Evolutionary conservation across 1,284 basidiomycete species (phyloP).

Genomic region (Apiotrichum gracile): DNA sequence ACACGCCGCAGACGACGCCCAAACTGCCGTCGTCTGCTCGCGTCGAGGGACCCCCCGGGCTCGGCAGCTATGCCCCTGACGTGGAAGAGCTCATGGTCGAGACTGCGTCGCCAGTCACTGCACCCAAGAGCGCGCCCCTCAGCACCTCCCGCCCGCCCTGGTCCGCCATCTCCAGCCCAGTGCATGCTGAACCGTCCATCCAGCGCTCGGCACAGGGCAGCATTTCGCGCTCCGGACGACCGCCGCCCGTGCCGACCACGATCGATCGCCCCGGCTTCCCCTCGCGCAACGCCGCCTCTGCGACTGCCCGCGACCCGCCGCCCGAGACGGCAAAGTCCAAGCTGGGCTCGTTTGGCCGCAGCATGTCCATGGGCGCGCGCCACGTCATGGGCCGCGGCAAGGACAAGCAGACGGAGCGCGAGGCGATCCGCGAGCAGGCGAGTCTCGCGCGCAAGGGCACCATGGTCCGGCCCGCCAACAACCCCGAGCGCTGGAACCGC

Average conservation of each 20-base stretch:
- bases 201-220: not conserved
- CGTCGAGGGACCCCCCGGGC: not conserved
- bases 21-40: not conserved
- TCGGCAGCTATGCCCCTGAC: not conserved
- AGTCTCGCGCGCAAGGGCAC: constrained; percentile 7
- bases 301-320: not conserved
- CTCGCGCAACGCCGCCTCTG: not conserved
- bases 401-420: constrained; percentile 16
- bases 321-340: constrained; percentile 15
- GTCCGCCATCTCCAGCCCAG: not conserved
- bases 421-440: not conserved
- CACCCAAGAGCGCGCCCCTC: not conserved
- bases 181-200: too few relatives aligned
- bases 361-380: constrained; percentile 11
- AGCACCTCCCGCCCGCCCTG: not conserved
- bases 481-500: constrained; percentile 39
- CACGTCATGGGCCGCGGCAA: constrained; percentile 6
- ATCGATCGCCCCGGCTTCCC: constrained; percentile 19
- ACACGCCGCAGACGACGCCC: not conserved
- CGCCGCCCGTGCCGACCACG: constrained; percentile 17
- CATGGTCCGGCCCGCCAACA: constrained; percentile 16
- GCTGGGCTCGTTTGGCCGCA: constrained; percentile 26
- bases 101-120: not conserved
- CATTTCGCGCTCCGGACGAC: not conserved
- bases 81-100: not conserved